A percentile compares a stretch with the other conserved stretches of the same genome.
These are phyloP conservation scores for Pyrus communis DNA, from an alignment of 306 rosid genomes.

Conservation along the genomic window DNA sequence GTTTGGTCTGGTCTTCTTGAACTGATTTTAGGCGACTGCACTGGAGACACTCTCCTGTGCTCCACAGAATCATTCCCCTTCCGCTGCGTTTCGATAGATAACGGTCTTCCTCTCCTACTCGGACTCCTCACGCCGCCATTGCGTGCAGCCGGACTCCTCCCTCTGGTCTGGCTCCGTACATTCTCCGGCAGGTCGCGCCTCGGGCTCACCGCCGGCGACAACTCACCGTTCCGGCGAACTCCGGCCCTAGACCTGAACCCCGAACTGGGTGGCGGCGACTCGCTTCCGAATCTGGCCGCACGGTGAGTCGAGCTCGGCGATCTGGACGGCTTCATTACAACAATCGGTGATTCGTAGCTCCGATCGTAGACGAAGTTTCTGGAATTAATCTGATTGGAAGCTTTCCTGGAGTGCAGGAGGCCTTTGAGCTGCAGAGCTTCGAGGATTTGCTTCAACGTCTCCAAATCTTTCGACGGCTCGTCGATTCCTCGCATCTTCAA, in stretches of 20 bases:
- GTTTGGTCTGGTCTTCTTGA: conserved; percentile 38
- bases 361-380: conserved; percentile 34
- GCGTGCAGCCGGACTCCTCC: conserved; percentile 29
- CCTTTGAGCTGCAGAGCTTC: conserved; percentile 92
- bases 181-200: conserved; percentile 34
- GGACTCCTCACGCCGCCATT: conserved; percentile 45
- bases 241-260: conserved; percentile 39
- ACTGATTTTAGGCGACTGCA: conserved; percentile 50
- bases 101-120: conserved; percentile 37
- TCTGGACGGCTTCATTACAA: conserved; percentile 53
- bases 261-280: conserved; percentile 51
- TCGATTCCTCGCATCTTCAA: conserved; percentile 70
- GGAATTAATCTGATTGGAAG: conserved; percentile 15
- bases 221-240: conserved; percentile 27
- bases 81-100: conserved; percentile 38
- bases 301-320: conserved; percentile 28
- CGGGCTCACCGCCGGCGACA: conserved; percentile 20
- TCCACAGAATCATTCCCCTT: conserved; percentile 29
- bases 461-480: conserved; percentile 62
- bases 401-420: conserved; percentile 61
- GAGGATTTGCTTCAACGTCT: conserved; percentile 65
- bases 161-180: conserved; percentile 28
- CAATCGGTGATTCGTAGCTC: conserved; percentile 52
- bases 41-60: conserved; percentile 61
- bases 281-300: conserved; percentile 27